These are phyloP conservation scores for Fusarium ambrosium DNA, from an alignment of 2,329 filamentous ascomycete genomes.

Conservation along the genomic window DNA sequence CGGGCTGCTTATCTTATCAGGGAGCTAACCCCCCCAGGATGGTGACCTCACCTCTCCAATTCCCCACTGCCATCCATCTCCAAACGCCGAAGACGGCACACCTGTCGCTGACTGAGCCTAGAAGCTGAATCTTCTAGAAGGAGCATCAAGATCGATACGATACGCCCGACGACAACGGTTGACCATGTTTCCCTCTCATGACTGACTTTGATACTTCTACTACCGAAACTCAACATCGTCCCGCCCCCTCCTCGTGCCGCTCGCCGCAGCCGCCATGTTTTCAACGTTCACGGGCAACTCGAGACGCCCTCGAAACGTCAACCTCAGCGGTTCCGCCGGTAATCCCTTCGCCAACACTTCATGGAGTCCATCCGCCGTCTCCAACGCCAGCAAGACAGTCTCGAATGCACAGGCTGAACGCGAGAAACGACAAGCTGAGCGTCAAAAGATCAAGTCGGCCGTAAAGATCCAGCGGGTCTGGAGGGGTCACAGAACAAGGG, in stretches of 20 bases:
- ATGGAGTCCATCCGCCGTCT: conserved; percentile 68
- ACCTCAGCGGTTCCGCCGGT: conserved; percentile 85
- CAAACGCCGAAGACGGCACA: conserved; percentile 36
- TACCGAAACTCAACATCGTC: conserved; percentile 10
- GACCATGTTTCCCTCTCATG: conserved; percentile 29
- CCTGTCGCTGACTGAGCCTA: conserved; percentile 44
- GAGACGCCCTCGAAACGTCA: conserved; percentile 89
- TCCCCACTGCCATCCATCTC: conserved; percentile 44
- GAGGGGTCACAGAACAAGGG: conserved; percentile 80
- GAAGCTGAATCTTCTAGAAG: conserved; percentile 48
- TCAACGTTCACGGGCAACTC: conserved; percentile 91
- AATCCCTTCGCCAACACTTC: conserved; percentile 82
- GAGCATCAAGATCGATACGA: conserved; percentile 14
- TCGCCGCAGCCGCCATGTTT: conserved; percentile 74
- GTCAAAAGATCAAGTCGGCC: conserved; percentile 80
- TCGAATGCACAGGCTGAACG: conserved; percentile 91
- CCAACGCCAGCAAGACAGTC: conserved; percentile 81
- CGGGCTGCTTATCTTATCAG: conserved; percentile 38
- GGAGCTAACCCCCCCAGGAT: conserved; percentile 5
- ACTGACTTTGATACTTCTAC: conserved; percentile 14
- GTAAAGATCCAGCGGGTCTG: conserved; percentile 83
- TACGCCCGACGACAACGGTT: conserved; percentile 8
- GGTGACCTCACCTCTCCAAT: conserved; percentile 41
- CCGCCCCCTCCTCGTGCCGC: conserved; percentile 14
- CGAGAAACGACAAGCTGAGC: conserved; percentile 82